These are phyloP conservation scores for Jatropha curcas DNA, from an alignment of 345 rosid genomes.

Conservation along the genomic window DNA sequence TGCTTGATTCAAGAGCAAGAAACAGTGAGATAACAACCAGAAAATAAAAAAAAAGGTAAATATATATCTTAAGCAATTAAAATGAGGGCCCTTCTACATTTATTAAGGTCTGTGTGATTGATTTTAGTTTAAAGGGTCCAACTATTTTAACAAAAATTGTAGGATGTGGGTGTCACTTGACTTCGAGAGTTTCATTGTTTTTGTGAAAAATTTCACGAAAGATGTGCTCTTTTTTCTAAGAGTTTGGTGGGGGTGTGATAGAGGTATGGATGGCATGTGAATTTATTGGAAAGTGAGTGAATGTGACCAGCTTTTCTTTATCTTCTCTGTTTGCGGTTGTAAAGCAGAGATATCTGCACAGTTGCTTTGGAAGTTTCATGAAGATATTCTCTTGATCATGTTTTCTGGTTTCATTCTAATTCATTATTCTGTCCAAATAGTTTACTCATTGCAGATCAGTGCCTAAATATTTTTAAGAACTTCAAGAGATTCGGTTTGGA, in stretches of 20 bases:
- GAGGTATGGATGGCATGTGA: slow-evolving; percentile 54
- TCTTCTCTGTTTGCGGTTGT: slow-evolving; percentile 31
- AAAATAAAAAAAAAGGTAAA: slow-evolving; percentile 7
- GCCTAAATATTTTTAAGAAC: slow-evolving; percentile 21
- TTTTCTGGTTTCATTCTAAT: background rate
- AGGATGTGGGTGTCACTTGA: slow-evolving; percentile 13
- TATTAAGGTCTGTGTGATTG: slow-evolving; percentile 24
- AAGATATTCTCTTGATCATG: background rate
- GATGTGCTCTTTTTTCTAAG: slow-evolving; percentile 17
- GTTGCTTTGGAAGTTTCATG: slow-evolving; percentile 28
- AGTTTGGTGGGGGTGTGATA: slow-evolving; percentile 48
- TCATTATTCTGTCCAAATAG: background rate
- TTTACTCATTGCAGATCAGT: slow-evolving; percentile 35
- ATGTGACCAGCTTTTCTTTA: slow-evolving; percentile 42
- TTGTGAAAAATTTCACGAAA: slow-evolving; percentile 15
- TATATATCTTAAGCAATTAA: slow-evolving; percentile 16
- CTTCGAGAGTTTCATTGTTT: slow-evolving; percentile 10
- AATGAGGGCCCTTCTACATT: slow-evolving; percentile 43
- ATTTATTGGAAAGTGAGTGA: slow-evolving; percentile 31
- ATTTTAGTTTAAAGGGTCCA: slow-evolving; percentile 14
- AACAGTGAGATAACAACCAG: slow-evolving; percentile 13
- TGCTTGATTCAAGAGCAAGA: slow-evolving; percentile 24
- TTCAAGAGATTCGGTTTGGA: slow-evolving; percentile 18
- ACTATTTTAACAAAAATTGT: slow-evolving; percentile 1
- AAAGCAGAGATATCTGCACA: slow-evolving; percentile 31